Percentiles rank a stretch among this genome's conserved stretches.
phyloP scores from a whole-genome alignment of 1,284 basidiomycete genomes.

The Naganishia sp. region DNA sequence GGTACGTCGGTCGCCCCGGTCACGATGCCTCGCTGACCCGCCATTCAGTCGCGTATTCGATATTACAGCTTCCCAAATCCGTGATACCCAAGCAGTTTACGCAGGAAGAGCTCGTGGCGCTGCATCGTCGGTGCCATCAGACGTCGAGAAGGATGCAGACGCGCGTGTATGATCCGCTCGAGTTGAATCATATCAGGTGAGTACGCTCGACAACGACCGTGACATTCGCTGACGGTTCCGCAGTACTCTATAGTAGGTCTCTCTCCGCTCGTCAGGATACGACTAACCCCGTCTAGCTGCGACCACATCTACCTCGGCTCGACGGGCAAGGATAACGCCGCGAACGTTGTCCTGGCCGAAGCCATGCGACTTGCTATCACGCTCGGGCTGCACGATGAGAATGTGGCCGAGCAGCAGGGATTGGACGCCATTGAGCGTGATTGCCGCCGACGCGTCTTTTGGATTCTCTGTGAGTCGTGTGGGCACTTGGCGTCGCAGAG shows the following conservation, averaged over 20 bases:
- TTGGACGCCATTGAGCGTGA: constrained; percentile 40
- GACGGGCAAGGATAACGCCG: constrained; percentile 36
- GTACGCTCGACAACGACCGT: constrained; percentile 5
- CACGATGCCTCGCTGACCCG: neutral
- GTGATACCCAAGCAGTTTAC: constrained; percentile 35
- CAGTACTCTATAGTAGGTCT: constrained; percentile 17
- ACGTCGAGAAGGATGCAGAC: constrained; percentile 36
- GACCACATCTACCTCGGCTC: constrained; percentile 44
- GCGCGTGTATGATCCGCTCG: constrained; percentile 32
- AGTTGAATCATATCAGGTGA: constrained; percentile 36
- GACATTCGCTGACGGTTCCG: neutral
- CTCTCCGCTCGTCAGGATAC: neutral
- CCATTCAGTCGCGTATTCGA: constrained; percentile 39
- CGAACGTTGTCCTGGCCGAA: constrained; percentile 38
- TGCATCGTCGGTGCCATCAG: constrained; percentile 39
- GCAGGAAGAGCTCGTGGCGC: constrained; percentile 34
- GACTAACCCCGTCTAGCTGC: constrained; percentile 32
- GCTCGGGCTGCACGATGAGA: constrained; percentile 39
- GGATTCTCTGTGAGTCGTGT: constrained; percentile 40
- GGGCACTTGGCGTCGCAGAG: too few species aligned
- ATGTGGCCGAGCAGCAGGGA: constrained; percentile 31
- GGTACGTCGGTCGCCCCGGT: constrained; percentile 28
- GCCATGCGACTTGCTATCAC: constrained; percentile 38
- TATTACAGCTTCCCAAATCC: constrained; percentile 41
- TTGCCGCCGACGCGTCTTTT: constrained; percentile 40